Evolutionary conservation across 2,329 filamentous ascomycete species (phyloP), one percentile per base, ranked within the genome.

Genomic region (Nothophoma quercina): DNA sequence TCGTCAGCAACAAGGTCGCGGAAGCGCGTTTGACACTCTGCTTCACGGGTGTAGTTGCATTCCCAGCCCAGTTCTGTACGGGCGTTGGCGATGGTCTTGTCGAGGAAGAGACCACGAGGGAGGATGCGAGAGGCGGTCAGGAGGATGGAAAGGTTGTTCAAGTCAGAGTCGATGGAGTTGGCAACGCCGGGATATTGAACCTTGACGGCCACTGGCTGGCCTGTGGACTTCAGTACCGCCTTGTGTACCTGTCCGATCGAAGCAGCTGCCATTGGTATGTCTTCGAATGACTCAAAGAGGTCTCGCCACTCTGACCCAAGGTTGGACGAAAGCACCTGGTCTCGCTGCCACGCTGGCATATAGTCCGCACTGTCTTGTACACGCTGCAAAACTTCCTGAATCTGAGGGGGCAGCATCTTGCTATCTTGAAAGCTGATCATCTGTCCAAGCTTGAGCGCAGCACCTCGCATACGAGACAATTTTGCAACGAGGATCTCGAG

Each of bases 401-500:
- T 92, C 1, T 90, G 85, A 0, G 84, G 85, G 0, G 95, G 95
- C 8, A 99, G 84, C 86, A 97, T 92, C 75, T 96, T 98, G 29
- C 91, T 87, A 76, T 99, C 95, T 79, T 99, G 95, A 69, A 99
- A 95, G 73, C 92, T 97, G 81, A 99, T 89, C 89, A 98, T 95
- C 78, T 99, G 95, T 0, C 95, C 96, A 21, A 99, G 78, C 78
- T 99, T 99, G 33, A 99, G 80, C n/a, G 95, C 95, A 5, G 95
- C 96, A 29, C 95, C 95, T 67, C 95, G 86, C 95, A 99, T 99
- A 18, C 90, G 89, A 3, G 93, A 98, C 2, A 99, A 83, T 74
- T 96, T 97, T 5, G 91, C 83, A 1, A 99, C 95, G 7, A 99
- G 83, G 39, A 96, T 85, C 71, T 98, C 93, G 84, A 98, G 92